Evolutionary conservation across 2,329 filamentous ascomycete genomes (phyloP).

Genomic region (Claviceps maximensis): DNA sequence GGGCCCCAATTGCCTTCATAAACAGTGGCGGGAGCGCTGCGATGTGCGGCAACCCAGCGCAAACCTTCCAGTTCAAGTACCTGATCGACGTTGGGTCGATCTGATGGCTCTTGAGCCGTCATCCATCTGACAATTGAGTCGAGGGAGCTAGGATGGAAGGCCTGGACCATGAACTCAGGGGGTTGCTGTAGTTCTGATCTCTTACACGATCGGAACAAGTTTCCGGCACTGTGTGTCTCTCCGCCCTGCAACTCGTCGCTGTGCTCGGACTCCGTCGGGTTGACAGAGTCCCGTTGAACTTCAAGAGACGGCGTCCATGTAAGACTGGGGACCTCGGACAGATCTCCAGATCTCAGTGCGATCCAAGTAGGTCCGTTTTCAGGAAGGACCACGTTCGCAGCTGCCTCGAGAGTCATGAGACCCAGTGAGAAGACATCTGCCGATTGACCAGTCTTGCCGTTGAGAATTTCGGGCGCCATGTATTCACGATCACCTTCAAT

Average conservation of each 20-base stretch:
- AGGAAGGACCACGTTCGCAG: slow-evolving; percentile 83
- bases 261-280: slow-evolving; percentile 18
- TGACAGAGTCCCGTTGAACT: slow-evolving; percentile 57
- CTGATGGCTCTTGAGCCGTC: slow-evolving; percentile 61
- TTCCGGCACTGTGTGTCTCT: slow-evolving; percentile 20
- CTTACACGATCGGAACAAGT: slow-evolving; percentile 32
- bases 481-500: slow-evolving; percentile 94
- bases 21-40: slow-evolving; percentile 80
- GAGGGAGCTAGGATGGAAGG: slow-evolving; percentile 57
- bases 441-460: slow-evolving; percentile 75
- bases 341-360: slow-evolving; percentile 75
- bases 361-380: slow-evolving; percentile 90
- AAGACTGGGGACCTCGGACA: slow-evolving; percentile 76
- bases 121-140: slow-evolving; percentile 80
- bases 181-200: slow-evolving; percentile 45
- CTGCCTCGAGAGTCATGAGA: slow-evolving; percentile 87
- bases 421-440: slow-evolving; percentile 91
- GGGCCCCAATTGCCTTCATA: slow-evolving; percentile 96
- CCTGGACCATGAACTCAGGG: slow-evolving; percentile 80
- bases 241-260: slow-evolving; percentile 21
- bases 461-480: slow-evolving; percentile 84
- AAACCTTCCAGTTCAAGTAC: slow-evolving; percentile 62
- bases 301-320: slow-evolving; percentile 65
- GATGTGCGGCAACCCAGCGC: slow-evolving; percentile 63
- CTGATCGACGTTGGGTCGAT: slow-evolving; percentile 62